Conservation (phyloP, 75 land plant genomes). For the Gnetum montanum region DNA sequence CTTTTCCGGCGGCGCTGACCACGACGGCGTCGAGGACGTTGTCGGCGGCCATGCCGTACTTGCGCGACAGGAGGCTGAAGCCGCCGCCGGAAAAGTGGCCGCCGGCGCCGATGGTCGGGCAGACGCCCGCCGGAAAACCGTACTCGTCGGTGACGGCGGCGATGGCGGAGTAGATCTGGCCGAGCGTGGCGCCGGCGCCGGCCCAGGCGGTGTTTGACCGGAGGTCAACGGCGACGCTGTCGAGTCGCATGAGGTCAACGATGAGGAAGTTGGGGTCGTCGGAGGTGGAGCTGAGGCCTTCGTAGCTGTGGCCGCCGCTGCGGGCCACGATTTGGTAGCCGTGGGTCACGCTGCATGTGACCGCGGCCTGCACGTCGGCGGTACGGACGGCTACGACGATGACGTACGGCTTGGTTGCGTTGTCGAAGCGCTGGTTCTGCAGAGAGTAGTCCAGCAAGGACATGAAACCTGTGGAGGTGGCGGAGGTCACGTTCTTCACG, state of each 20-base stretch:
- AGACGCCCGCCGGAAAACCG: conserved; percentile 1
- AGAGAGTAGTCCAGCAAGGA: too few relatives aligned
- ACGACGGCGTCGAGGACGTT: conserved; percentile 18
- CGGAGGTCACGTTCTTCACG: not conserved
- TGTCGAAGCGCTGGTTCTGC: conserved; percentile 26
- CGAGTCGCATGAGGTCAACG: conserved; percentile 16
- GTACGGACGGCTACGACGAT: conserved; percentile 9
- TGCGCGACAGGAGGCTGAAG: conserved; percentile 17
- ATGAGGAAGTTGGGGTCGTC: conserved; percentile 15
- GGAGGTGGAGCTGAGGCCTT: conserved; percentile 7
- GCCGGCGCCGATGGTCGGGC: not conserved
- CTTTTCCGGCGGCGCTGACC: not conserved
- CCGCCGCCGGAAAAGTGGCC: not conserved
- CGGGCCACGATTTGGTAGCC: conserved; percentile 8
- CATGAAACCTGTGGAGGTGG: too few relatives aligned
- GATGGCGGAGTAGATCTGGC: not conserved
- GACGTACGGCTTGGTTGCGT: conserved; percentile 5
- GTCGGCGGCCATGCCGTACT: conserved; percentile 38
- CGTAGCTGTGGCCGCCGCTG: conserved; percentile 35
- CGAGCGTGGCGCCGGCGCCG: conserved; percentile 18
- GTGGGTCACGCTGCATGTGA: not conserved
- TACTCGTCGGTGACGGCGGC: not conserved
- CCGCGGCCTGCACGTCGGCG: not conserved
- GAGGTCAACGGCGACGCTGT: conserved; percentile 8
- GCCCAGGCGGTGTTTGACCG: conserved; percentile 19